Conservation (phyloP, 306 rosid species). For the Fagus sylvatica region DNA sequence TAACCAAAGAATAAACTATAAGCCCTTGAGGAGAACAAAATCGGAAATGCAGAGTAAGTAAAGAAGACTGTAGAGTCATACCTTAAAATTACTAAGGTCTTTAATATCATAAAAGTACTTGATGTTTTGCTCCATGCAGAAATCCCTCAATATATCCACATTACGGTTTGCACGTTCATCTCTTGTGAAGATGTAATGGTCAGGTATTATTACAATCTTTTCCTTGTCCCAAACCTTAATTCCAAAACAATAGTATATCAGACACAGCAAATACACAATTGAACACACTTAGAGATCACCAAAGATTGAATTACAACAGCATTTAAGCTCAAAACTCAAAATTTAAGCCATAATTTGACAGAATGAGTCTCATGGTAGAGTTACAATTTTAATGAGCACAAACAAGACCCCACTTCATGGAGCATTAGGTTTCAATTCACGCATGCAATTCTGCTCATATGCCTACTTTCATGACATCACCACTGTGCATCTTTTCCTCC, state of each 20-base stretch:
- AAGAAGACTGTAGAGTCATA: conserved; percentile 24
- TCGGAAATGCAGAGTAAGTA: background rate
- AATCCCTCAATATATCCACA: conserved; percentile 90
- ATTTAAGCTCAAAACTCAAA: background rate
- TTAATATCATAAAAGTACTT: conserved; percentile 95
- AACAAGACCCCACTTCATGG: background rate
- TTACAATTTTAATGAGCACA: background rate
- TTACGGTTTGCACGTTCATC: conserved; percentile 97
- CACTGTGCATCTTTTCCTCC: too few relatives aligned
- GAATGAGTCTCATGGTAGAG: background rate
- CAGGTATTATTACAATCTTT: conserved; percentile 89
- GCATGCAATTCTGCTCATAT: background rate
- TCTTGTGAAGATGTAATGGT: conserved; percentile 86
- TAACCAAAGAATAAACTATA: conserved; percentile 8
- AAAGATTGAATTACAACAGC: background rate
- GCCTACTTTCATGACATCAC: background rate
- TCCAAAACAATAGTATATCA: background rate
- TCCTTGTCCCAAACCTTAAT: conserved; percentile 94
- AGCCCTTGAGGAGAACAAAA: conserved; percentile 12
- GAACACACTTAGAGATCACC: conserved; percentile 11
- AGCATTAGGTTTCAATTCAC: background rate
- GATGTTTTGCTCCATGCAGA: conserved; percentile 80
- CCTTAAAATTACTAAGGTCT: conserved; percentile 90
- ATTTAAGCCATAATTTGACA: too few relatives aligned
- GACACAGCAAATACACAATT: background rate